These are phyloP conservation scores for Nakataea oryzae DNA, from an alignment of 2,329 filamentous ascomycete genomes.

Conservation along the genomic window DNA sequence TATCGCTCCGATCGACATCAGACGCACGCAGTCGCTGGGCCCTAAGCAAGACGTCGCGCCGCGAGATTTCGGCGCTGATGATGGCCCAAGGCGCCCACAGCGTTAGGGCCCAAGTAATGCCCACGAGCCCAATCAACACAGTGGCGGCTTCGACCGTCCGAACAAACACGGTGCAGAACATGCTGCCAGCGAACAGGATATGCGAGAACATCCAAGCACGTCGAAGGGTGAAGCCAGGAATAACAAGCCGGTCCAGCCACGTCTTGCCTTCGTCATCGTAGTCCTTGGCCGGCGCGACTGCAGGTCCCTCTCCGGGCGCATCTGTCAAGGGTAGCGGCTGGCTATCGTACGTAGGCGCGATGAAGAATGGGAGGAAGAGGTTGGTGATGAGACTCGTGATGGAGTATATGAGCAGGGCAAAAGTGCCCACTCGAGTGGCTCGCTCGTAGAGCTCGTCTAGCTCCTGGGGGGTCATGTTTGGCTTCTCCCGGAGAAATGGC, in stretches of 20 bases:
- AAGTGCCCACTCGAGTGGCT: conserved; percentile 78
- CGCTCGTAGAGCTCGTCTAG: conserved; percentile 73
- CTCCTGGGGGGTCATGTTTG: conserved; percentile 64
- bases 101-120: conserved; percentile 85
- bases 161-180: conserved; percentile 77
- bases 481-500: conserved; percentile 66
- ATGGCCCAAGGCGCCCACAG: conserved; percentile 94
- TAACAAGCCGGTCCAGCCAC: conserved; percentile 53
- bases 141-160: conserved; percentile 62
- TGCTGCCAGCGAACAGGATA: conserved; percentile 70
- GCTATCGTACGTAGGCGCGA: conserved; percentile 66
- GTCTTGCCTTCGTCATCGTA: conserved; percentile 24
- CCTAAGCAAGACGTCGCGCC: conserved; percentile 54
- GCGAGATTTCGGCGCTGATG: conserved; percentile 84
- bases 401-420: conserved; percentile 81
- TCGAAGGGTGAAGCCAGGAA: conserved; percentile 77
- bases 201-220: conserved; percentile 80
- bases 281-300: conserved; percentile 12
- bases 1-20: conserved; percentile 11
- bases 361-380: conserved; percentile 73
- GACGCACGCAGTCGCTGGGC: conserved; percentile 15
- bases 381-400: conserved; percentile 75
- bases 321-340: conserved; percentile 19
- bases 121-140: conserved; percentile 67
- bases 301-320: conserved; percentile 20